These are phyloP conservation scores for Chernovozyma sophiae-reginae DNA, from an alignment of 1,139 yeast species.

Conservation along the genomic window DNA sequence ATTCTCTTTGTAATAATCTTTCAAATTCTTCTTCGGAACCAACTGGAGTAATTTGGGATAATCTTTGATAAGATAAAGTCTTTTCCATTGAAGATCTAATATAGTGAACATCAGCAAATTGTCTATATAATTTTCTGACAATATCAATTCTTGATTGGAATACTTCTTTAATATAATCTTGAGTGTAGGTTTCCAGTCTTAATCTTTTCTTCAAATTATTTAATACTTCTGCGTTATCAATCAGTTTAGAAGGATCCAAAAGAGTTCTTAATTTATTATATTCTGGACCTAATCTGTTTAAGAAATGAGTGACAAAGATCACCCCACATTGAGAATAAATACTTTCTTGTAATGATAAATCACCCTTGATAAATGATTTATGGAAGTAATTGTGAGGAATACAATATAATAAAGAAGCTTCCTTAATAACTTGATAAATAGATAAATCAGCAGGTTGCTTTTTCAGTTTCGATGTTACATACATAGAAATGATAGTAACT, in stretches of 20 bases:
- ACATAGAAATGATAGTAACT: constrained; percentile 79
- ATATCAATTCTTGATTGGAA: constrained; percentile 68
- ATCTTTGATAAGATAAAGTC: constrained; percentile 86
- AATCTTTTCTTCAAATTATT: constrained; percentile 81
- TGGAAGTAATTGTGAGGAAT: constrained; percentile 86
- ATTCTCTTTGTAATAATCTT: constrained; percentile 59
- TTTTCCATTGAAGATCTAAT: constrained; percentile 69
- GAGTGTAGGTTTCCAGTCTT: constrained; percentile 91
- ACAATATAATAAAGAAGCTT: constrained; percentile 88
- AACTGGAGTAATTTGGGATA: constrained; percentile 72
- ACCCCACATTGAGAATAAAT: constrained; percentile 94
- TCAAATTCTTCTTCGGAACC: constrained; percentile 74
- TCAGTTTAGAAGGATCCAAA: constrained; percentile 57
- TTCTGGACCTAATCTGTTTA: constrained; percentile 91
- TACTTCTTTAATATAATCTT: constrained; percentile 74
- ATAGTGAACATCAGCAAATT: constrained; percentile 89
- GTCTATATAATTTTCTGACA: constrained; percentile 80
- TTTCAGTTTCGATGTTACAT: constrained; percentile 56
- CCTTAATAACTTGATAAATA: constrained; percentile 88
- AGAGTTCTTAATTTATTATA: constrained; percentile 65
- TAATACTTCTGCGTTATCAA: constrained; percentile 71
- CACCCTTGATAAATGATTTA: constrained; percentile 66
- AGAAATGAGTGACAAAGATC: constrained; percentile 88
- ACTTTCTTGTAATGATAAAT: constrained; percentile 87
- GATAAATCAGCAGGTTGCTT: constrained; percentile 60